A percentile compares a stretch with the other conserved stretches of the same genome.
phyloP scores from a whole-genome alignment of 208 protist species.

The Acanthamoeba triangularis region DNA sequence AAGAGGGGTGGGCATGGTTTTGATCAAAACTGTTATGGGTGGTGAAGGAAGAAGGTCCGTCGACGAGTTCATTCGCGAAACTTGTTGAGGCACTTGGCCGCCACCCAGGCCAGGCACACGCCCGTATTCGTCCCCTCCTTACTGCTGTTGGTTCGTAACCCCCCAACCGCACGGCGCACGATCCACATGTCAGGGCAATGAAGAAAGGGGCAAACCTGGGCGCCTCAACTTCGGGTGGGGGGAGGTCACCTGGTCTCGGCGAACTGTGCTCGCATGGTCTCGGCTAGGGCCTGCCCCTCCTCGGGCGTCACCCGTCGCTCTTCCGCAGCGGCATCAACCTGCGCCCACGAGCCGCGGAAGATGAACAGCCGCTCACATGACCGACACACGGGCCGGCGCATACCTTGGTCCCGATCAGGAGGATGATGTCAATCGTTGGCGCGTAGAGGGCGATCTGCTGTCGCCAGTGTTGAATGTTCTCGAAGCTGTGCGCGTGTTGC shows the following conservation, averaged over 20 bases:
- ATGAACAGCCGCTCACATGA: background rate
- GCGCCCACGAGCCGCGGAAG: background rate
- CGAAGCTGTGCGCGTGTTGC: background rate
- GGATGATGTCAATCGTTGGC: background rate
- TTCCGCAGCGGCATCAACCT: background rate
- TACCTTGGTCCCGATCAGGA: conserved; percentile 37
- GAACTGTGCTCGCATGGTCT: conserved; percentile 32
- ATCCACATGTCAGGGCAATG: background rate
- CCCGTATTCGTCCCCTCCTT: conserved; percentile 40
- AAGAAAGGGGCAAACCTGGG: background rate
- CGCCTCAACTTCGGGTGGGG: background rate
- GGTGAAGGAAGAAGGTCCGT: no score
- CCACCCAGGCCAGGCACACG: conserved; percentile 22
- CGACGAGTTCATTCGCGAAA: background rate
- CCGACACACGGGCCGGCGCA: background rate
- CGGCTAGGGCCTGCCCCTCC: background rate
- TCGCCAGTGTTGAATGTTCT: conserved; percentile 22
- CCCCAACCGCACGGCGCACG: background rate
- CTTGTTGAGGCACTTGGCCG: conserved; percentile 14
- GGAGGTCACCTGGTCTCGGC: conserved; percentile 19
- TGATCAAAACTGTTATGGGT: no score
- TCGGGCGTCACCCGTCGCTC: background rate
- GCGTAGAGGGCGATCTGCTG: conserved; percentile 4
- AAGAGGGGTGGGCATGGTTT: no score
- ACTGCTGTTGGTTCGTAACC: background rate